Evolutionary conservation across 2,329 filamentous ascomycete species (phyloP).

Genomic region (Venturiaceae sp.): DNA sequence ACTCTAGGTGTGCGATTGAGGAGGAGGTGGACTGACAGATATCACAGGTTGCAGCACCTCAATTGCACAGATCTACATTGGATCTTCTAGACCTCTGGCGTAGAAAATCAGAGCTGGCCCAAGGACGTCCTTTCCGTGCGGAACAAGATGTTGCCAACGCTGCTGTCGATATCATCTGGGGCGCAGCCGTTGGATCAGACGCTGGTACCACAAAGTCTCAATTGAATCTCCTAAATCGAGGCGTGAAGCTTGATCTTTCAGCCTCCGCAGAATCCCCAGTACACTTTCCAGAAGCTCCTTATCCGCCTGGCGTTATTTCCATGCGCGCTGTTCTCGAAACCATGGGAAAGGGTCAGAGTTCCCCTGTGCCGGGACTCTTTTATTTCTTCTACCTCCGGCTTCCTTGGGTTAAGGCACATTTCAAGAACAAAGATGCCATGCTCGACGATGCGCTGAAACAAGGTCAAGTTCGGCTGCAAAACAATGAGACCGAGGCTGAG

Average conservation of each 20-base stretch:
- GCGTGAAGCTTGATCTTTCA: too few relatives aligned
- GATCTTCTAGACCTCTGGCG: not conserved
- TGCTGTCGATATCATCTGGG: not conserved
- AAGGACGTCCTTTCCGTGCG: not conserved
- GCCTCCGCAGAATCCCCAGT: not conserved
- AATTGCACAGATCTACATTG: not conserved
- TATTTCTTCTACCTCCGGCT: too few relatives aligned
- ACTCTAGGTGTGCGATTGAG: not conserved
- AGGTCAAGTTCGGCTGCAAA: too few relatives aligned
- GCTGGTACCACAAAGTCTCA: too few relatives aligned
- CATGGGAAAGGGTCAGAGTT: not conserved
- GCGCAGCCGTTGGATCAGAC: not conserved
- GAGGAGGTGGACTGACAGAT: not conserved
- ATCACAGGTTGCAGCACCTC: not conserved
- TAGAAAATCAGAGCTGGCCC: not conserved
- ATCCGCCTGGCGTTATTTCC: too few relatives aligned
- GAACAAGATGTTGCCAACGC: not conserved
- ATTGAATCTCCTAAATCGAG: too few relatives aligned
- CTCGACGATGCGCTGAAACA: too few relatives aligned
- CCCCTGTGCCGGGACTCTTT: too few relatives aligned
- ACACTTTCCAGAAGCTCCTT: not conserved
- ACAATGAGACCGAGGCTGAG: too few relatives aligned
- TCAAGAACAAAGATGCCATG: too few relatives aligned
- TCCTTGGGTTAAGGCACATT: too few relatives aligned
- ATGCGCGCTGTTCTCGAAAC: not conserved